Evolutionary conservation across 805 yeast genomes (phyloP), one percentile per base, ranked within the genome.

Genomic region (Pichia deserticola): DNA sequence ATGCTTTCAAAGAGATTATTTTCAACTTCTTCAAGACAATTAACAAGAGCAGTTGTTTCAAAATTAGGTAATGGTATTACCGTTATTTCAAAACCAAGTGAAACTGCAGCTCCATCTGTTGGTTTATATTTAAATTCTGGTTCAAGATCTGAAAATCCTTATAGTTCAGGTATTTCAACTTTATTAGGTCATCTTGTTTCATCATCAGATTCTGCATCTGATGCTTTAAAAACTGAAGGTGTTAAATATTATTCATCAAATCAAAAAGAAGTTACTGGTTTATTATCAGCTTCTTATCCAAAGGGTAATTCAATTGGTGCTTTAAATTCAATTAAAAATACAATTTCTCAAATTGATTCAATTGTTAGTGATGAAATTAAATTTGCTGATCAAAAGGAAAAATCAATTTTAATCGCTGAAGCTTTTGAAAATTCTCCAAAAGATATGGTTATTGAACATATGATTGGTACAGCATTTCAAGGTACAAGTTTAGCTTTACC

Each of bases 401-500:
- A 76, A 57, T 76, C 81, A 61, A 65, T 65, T 9, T 60, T 71
- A 37, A 75, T 79, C 54, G 76, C 83, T 50, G 77, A 72, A 41
- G 66, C 67, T 36, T 73, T 83, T 53, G 95, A 86, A 72, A 64
- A 70, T 47, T 66, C 59, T 52, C 78, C 84, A 59, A 74, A 77
- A 53, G 65, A 74, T 49, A 76, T 74, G 70, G 85, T 82, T 46
- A 61, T 81, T 58, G 87, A 84, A 71, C 95, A 86, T 70, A 76
- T 86, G 73, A 79, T 82, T 63, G 79, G 90, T 53, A 78, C 90
- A 54, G 95, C 95, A 49, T 86, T 81, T 84, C 95, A 86, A 73
- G 88, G 89, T 63, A 82, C 88, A 62, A 82, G 93, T 33, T 74
- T 86, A 57, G 85, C 84, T 48, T 73, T 86, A 65, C 93, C 95